phyloP scores from a whole-genome alignment of 2,329 filamentous ascomycete species.

The Diaporthe destruens region DNA sequence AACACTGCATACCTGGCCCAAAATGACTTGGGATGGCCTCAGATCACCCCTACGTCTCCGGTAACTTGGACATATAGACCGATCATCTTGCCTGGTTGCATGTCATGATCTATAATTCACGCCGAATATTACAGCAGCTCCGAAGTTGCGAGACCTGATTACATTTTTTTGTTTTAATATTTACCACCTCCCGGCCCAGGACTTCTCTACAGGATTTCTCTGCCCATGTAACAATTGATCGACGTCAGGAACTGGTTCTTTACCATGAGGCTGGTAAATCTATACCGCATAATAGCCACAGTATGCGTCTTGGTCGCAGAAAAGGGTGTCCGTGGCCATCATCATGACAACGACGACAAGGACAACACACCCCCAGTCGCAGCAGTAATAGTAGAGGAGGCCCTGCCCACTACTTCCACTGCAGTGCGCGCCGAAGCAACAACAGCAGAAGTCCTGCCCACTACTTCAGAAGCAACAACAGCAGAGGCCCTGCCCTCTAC shows the following conservation, averaged over 20 bases:
- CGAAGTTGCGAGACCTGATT: background rate
- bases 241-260: background rate
- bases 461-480: too few species aligned
- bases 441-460: too few species aligned
- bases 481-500: background rate
- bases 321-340: background rate
- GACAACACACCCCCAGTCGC: conserved; percentile 12
- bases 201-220: background rate
- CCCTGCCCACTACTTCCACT: too few species aligned
- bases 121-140: background rate
- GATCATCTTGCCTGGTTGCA: conserved; percentile 2
- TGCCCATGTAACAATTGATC: conserved; percentile 3
- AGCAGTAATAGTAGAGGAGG: background rate
- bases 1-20: conserved; percentile 1
- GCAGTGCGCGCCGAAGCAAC: too few species aligned
- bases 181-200: conserved; percentile 2
- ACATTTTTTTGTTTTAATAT: background rate
- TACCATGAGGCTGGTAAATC: conserved; percentile 25
- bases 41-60: background rate
- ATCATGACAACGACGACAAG: conserved; percentile 7
- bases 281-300: conserved; percentile 18
- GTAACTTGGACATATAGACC: conserved; percentile 9
- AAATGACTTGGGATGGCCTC: conserved; percentile 18
- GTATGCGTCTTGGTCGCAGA: conserved; percentile 20
- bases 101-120: background rate